Conservation (phyloP, 1,139 yeast species). For the Torulaspora pretoriensis region DNA sequence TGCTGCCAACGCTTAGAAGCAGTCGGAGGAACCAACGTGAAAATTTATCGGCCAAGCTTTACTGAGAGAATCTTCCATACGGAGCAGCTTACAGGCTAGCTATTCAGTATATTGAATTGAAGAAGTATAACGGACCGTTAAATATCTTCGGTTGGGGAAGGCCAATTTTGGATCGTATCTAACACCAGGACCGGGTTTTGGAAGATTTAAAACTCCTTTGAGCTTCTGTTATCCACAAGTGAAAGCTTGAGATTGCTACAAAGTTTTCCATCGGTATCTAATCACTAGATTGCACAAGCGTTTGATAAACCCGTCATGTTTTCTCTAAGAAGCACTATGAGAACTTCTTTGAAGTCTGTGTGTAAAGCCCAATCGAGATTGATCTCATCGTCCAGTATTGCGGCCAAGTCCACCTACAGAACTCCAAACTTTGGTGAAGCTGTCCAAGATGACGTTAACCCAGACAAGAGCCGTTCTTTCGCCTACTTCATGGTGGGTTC, state of each 20-base stretch:
- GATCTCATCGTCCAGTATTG: slow-evolving; percentile 46
- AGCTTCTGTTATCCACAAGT: neutral
- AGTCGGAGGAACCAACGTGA: slow-evolving; percentile 1
- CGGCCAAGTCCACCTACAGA: slow-evolving; percentile 71
- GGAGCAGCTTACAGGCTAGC: slow-evolving; percentile 3
- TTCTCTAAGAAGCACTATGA: slow-evolving; percentile 26
- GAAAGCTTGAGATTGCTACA: neutral
- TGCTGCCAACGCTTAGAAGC: slow-evolving; percentile 1
- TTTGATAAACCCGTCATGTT: slow-evolving; percentile 10
- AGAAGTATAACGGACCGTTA: slow-evolving; percentile 5
- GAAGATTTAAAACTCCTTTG: slow-evolving; percentile 2
- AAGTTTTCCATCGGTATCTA: neutral
- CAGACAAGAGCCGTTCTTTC: slow-evolving; percentile 74
- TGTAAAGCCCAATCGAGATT: slow-evolving; percentile 35
- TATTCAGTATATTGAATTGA: neutral
- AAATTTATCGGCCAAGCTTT: slow-evolving; percentile 8
- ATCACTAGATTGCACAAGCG: neutral
- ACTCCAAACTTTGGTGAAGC: slow-evolving; percentile 89
- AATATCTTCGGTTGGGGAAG: slow-evolving; percentile 1
- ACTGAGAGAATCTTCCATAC: neutral
- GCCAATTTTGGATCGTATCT: slow-evolving; percentile 1
- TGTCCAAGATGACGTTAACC: slow-evolving; percentile 65
- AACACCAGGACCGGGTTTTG: slow-evolving; percentile 1
- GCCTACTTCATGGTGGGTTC: slow-evolving; percentile 98
- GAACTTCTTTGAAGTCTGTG: slow-evolving; percentile 17